A percentile compares a stretch with the other conserved stretches of the same genome.
Evolutionary conservation across 371 early-diverging fungal species (phyloP).

Genomic region (Mucor irregularis): DNA sequence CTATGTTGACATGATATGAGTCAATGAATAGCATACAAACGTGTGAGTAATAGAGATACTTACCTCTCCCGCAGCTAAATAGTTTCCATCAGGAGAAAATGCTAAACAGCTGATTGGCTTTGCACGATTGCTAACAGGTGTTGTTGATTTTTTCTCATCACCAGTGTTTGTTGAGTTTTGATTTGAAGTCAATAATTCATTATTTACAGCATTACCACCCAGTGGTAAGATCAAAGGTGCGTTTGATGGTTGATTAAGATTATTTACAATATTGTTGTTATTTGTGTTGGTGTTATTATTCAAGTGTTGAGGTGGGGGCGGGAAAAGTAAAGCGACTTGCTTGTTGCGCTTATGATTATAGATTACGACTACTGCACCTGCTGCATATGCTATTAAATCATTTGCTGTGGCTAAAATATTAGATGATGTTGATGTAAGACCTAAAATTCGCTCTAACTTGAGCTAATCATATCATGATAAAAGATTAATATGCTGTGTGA

Average conservation of each 20-base stretch:
- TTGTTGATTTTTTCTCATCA: slow-evolving; percentile 36
- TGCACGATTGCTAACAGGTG: slow-evolving; percentile 48
- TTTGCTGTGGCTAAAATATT: slow-evolving; percentile 61
- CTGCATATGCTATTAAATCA: slow-evolving; percentile 73
- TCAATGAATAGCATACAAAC: no score
- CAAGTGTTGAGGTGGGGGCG: slow-evolving; percentile 26
- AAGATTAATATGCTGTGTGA: not conserved
- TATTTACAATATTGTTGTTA: not conserved
- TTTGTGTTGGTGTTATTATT: slow-evolving; percentile 4
- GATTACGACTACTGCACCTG: slow-evolving; percentile 74
- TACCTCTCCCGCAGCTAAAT: slow-evolving; percentile 84
- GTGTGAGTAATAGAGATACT: not conserved
- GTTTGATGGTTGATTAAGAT: slow-evolving; percentile 4
- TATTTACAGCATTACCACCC: slow-evolving; percentile 1
- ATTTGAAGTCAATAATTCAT: slow-evolving; percentile 6
- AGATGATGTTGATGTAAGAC: slow-evolving; percentile 59
- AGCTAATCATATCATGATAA: slow-evolving; percentile 39
- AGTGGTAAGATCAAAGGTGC: slow-evolving; percentile 12
- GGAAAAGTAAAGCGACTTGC: slow-evolving; percentile 67
- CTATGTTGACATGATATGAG: no score
- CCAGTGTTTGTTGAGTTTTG: slow-evolving; percentile 5
- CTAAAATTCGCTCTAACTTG: slow-evolving; percentile 64
- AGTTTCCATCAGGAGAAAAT: slow-evolving; percentile 77
- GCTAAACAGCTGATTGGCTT: slow-evolving; percentile 78
- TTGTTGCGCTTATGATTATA: slow-evolving; percentile 71